Percentiles rank a stretch among this genome's conserved stretches.
phyloP scores from a whole-genome alignment of 352 stramenopile genomes.

The Aphanomyces euteiches region DNA sequence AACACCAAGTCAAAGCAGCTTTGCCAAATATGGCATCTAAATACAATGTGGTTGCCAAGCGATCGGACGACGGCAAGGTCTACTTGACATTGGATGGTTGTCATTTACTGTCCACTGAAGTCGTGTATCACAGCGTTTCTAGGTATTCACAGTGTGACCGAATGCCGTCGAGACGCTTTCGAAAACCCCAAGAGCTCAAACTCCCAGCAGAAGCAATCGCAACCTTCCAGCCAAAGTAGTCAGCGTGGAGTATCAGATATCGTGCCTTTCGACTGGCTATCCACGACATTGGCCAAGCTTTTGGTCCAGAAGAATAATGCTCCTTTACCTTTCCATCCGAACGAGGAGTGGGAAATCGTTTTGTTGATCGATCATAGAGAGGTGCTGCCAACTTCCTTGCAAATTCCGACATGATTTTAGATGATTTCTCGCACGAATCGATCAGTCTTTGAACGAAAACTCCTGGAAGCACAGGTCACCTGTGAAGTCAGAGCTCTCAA shows the following conservation, averaged over 20 bases:
- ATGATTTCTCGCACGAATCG: conserved; percentile 67
- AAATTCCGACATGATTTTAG: conserved; percentile 3
- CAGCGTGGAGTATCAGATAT: too few relatives aligned
- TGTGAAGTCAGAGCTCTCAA: conserved; percentile 76
- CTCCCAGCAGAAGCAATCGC: neutral
- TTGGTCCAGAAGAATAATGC: neutral
- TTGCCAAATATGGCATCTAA: conserved; percentile 52
- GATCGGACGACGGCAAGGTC: conserved; percentile 38
- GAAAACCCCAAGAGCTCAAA: neutral
- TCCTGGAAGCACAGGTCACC: conserved; percentile 69
- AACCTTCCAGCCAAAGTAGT: too few relatives aligned
- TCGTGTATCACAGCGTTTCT: neutral
- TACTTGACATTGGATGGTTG: conserved; percentile 45
- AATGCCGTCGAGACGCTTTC: neutral
- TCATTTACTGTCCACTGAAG: neutral
- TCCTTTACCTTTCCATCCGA: neutral
- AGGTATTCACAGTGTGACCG: neutral
- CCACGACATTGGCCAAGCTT: conserved; percentile 15
- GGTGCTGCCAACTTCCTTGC: neutral
- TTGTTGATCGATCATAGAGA: conserved; percentile 80
- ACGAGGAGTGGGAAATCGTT: conserved; percentile 73
- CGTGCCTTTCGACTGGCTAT: conserved; percentile 9
- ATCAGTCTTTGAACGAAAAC: conserved; percentile 69
- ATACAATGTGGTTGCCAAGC: conserved; percentile 53
- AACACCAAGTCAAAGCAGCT: conserved; percentile 52